Conservation (phyloP, 1,139 yeast species). For the Kodamaea arcana region DNA sequence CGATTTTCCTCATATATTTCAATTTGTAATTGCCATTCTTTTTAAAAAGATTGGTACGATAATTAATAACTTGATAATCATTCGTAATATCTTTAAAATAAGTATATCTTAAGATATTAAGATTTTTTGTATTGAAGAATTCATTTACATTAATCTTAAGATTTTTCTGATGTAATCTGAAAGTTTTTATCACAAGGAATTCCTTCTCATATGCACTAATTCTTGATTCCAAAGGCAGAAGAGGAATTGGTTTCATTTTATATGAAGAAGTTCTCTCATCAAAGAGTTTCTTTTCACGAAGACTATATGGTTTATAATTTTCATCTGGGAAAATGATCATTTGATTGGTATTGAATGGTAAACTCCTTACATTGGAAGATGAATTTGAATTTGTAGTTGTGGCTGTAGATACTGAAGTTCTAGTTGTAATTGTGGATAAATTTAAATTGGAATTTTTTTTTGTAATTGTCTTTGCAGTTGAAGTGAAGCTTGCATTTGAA, state of each 20-base stretch:
- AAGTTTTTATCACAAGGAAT: constrained; percentile 10
- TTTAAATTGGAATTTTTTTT: constrained; percentile 1
- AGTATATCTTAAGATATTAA: constrained; percentile 23
- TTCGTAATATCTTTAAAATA: constrained; percentile 22
- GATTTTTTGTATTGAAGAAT: constrained; percentile 16
- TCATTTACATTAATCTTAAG: constrained; percentile 15
- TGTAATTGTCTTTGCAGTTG: no score
- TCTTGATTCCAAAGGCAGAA: constrained; percentile 15
- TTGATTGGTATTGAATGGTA: constrained; percentile 8
- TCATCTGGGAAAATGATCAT: constrained; percentile 9
- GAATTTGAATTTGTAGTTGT: neutral
- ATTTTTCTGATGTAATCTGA: constrained; percentile 16
- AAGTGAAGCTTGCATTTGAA: neutral
- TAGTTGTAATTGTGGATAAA: neutral
- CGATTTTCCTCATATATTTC: constrained; percentile 16
- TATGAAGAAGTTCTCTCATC: constrained; percentile 14
- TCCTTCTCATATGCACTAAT: constrained; percentile 16
- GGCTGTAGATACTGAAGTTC: neutral
- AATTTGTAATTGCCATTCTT: constrained; percentile 13
- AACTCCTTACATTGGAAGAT: constrained; percentile 3
- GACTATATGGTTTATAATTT: constrained; percentile 6
- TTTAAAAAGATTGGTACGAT: constrained; percentile 7
- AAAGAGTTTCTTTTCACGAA: constrained; percentile 13
- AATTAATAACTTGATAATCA: constrained; percentile 11
- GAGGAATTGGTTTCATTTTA: constrained; percentile 7